Evolutionary conservation across 1,284 basidiomycete genomes (phyloP).

Genomic region (Sporisorium iseilematis-ciliati): DNA sequence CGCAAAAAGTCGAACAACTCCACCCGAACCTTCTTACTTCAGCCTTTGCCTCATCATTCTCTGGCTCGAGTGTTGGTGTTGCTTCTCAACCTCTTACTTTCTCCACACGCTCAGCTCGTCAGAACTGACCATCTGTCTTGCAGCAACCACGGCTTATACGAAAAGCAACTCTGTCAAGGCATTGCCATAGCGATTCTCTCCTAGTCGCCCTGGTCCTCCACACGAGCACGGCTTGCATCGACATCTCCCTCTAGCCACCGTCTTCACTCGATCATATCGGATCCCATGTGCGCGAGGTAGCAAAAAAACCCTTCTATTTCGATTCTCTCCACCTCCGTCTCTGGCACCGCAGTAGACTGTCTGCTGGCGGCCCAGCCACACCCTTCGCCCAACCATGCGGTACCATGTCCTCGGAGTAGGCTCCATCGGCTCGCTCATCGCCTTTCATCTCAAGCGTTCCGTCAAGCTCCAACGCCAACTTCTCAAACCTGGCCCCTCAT

Average conservation of each 20-base stretch:
- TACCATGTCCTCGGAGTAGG: constrained; percentile 68
- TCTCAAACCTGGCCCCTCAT: constrained; percentile 33
- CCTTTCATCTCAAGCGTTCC: constrained; percentile 62
- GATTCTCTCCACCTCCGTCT: no score
- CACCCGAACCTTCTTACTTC: constrained; percentile 7
- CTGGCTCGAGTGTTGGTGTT: no score
- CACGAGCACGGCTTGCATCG: constrained; percentile 5
- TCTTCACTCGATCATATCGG: neutral
- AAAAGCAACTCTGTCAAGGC: neutral
- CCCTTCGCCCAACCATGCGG: constrained; percentile 48
- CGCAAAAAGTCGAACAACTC: neutral
- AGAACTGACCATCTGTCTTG: neutral
- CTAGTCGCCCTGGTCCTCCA: constrained; percentile 6
- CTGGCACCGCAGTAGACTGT: neutral
- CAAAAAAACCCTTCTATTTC: neutral
- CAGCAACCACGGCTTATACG: neutral
- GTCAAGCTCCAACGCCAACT: constrained; percentile 45
- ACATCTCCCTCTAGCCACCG: neutral
- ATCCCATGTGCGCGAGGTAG: constrained; percentile 11
- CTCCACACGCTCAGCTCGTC: neutral
- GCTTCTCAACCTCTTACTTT: neutral
- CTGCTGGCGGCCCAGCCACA: neutral
- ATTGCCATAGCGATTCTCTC: neutral
- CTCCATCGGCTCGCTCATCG: constrained; percentile 65
- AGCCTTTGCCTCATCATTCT: constrained; percentile 3